Base-by-base conservation (phyloP, 176 grass and related monocot species). In the Musa schizocarpa region DNA sequence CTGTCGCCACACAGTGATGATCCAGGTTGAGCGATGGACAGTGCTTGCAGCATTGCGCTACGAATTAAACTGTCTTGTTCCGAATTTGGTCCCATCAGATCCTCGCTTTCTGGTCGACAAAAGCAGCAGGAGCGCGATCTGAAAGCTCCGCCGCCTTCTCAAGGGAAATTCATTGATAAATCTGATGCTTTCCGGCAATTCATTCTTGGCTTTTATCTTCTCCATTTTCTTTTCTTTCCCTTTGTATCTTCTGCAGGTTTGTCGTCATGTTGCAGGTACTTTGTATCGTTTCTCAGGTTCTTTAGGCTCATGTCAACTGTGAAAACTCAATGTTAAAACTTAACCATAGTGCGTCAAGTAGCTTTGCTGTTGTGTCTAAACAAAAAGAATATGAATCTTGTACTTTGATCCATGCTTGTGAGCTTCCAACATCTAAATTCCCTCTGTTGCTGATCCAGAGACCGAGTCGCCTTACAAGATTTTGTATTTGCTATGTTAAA, bases 181-280 rank as follows among this genome's bases (percentile, higher is more conserved):
- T n/a, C n/a, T 71, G 68, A 50, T 50, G 68, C 48, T 48, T 20
- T 43, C 50, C 52, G 68, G 68, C 68, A 71, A 71, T 71, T 71
- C 68, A 71, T 71, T 71, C 68, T 71, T 71, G 68, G 68, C 68
- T 52, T n/a, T 71, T 48, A 1, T 14, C 54, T 66, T 27, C 9
- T 66, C 11, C 21, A 26, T 65, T 65, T 52, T 71, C 14, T 71
- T 71, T 50, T 20, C 14, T 10, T 51, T 71, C 13, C 27, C 25
- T n/a, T 69, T 69, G 7, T 69, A 13, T 71, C 50, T 9, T 71
- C 53, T 65, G 21, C 10, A 24, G 24, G 62, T 27, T 26, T 13
- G 34, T 25, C 3, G 26, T 26, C 22, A 2, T 65, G 9, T 27
- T 26, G 29, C 22, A 65, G 34, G 34, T 43, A 43, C 34, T 20